Percentiles rank a stretch among this genome's conserved stretches.
phyloP scores from a whole-genome alignment of 176 grass and related monocot species.

The Tillandsia fasciculata region DNA sequence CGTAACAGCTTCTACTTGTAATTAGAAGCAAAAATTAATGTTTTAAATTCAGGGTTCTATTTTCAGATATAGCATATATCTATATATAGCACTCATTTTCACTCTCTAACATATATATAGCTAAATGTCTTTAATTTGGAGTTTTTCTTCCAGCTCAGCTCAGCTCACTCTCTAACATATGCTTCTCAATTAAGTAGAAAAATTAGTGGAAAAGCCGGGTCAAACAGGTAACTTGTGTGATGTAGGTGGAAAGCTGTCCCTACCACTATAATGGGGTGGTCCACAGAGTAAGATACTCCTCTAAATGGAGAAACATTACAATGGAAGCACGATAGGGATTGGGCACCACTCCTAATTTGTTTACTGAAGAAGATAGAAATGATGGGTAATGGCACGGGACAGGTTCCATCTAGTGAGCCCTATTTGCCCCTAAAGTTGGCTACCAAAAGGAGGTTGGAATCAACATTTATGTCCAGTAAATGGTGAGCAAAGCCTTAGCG shows the following conservation, averaged over 20 bases:
- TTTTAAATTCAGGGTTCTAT: too few relatives aligned
- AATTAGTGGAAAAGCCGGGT: too few relatives aligned
- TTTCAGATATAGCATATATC: too few relatives aligned
- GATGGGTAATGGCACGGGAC: not conserved
- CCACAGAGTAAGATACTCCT: not conserved
- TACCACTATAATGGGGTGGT: not conserved
- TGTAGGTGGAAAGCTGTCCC: not conserved
- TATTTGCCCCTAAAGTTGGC: slow-evolving; percentile 10
- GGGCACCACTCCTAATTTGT: not conserved
- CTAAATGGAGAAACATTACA: not conserved
- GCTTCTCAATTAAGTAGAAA: too few relatives aligned
- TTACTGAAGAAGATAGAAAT: not conserved
- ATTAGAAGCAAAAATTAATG: too few relatives aligned
- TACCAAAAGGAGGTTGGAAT: slow-evolving; percentile 7
- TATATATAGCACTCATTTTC: too few relatives aligned
- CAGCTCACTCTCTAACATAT: too few relatives aligned
- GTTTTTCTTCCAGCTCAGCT: too few relatives aligned
- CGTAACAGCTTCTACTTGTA: too few relatives aligned
- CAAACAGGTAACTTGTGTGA: not conserved
- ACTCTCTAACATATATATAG: too few relatives aligned
- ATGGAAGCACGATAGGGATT: not conserved
- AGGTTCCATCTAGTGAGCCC: slow-evolving; percentile 14
- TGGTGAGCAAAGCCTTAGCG: not conserved
- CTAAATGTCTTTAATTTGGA: too few relatives aligned
- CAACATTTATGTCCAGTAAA: slow-evolving; percentile 15